Evolutionary conservation across 495 filamentous ascomycete genomes (phyloP).

Genomic region (Penicillium parvum): DNA sequence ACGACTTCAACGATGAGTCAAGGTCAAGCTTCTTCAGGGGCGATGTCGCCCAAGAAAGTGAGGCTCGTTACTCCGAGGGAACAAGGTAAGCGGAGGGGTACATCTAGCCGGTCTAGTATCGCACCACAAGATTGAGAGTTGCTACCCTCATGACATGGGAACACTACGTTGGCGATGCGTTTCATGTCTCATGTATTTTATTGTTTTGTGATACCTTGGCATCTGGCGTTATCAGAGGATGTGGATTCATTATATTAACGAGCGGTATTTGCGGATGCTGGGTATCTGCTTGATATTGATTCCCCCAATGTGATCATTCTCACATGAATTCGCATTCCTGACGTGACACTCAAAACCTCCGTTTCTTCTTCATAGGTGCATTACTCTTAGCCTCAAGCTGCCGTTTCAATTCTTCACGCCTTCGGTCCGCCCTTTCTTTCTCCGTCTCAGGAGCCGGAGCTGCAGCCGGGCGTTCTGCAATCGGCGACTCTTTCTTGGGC

Average conservation of each 20-base stretch:
- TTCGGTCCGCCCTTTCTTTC: slow-evolving; percentile 57
- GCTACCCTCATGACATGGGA: neutral
- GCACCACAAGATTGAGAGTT: slow-evolving; percentile 10
- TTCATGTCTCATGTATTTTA: too few species aligned
- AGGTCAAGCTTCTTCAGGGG: slow-evolving; percentile 20
- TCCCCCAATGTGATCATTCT: neutral
- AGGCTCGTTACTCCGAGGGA: slow-evolving; percentile 42
- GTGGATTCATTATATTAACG: too few species aligned
- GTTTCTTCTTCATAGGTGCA: slow-evolving; percentile 62
- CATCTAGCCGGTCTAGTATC: slow-evolving; percentile 22
- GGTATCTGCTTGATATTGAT: too few species aligned
- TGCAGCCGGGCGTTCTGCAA: neutral
- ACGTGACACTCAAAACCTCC: slow-evolving; percentile 48
- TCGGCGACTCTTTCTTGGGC: neutral
- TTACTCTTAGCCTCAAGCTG: slow-evolving; percentile 63
- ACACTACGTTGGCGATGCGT: too few species aligned
- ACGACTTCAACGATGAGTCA: slow-evolving; percentile 18
- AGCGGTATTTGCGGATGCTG: too few species aligned
- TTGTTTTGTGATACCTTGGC: too few species aligned
- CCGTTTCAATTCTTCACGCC: slow-evolving; percentile 58
- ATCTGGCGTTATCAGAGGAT: too few species aligned
- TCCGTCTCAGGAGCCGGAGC: slow-evolving; percentile 28
- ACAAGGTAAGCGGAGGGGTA: slow-evolving; percentile 28
- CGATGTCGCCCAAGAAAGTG: slow-evolving; percentile 44
- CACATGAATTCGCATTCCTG: neutral